phyloP scores from a whole-genome alignment of 176 grass and related monocot genomes.

The Thalia dealbata region DNA sequence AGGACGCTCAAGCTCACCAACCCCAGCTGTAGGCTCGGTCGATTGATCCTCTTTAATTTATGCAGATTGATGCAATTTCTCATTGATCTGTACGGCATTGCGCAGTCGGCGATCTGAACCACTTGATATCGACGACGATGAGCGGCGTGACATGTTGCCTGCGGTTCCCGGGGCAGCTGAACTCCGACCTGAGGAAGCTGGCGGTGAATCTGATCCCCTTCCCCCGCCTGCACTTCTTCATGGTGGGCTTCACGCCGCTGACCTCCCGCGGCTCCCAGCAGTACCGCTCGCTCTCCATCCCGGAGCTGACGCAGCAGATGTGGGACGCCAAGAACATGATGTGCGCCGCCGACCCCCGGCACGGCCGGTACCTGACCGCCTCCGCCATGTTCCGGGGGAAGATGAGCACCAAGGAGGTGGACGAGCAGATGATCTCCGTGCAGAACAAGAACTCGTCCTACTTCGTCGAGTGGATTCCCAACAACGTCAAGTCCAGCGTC shows the following conservation, averaged over 20 bases:
- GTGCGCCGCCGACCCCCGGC: constrained; percentile 79
- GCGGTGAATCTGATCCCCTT: no score
- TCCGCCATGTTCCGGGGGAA: constrained; percentile 29
- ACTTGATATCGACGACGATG: no score
- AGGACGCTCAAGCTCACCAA: constrained; percentile 18
- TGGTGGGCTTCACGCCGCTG: no score
- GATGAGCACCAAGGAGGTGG: constrained; percentile 28
- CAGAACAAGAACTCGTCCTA: constrained; percentile 31
- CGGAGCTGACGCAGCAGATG: constrained; percentile 91
- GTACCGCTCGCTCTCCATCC: constrained; percentile 70
- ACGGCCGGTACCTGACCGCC: constrained; percentile 46
- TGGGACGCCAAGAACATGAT: constrained; percentile 99
- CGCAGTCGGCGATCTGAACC: no score
- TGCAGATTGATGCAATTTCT: no score
- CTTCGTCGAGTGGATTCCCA: constrained; percentile 31
- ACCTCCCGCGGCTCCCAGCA: constrained; percentile 23
- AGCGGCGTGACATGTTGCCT: no score
- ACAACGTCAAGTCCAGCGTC: constrained; percentile 33
- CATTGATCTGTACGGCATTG: no score
- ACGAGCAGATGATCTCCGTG: constrained; percentile 27
- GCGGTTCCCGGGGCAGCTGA: no score
- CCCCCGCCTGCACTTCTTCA: no score
- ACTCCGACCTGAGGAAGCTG: no score
- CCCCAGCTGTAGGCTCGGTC: constrained; percentile 15
- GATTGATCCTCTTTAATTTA: no score